Evolutionary conservation across 1,284 basidiomycete species (phyloP), one percentile per base, ranked within the genome.

Genomic region (Farysia itapuensis): DNA sequence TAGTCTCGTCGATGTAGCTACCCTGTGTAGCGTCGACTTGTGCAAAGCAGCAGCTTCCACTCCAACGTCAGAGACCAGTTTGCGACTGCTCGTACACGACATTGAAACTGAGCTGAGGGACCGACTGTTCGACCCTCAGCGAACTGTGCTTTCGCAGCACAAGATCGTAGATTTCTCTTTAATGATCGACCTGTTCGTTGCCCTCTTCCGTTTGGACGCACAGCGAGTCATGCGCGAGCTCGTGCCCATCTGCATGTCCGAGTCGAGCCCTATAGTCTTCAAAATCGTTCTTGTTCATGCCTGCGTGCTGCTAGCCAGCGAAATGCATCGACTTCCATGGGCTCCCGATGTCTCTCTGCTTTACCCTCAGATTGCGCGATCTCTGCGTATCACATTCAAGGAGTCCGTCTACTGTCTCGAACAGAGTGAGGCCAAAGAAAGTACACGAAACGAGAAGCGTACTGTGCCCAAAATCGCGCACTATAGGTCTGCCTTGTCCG

Each of bases 11-110:
- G 86, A 89, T 44, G 80, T 85, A 0, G 83, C 85, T 1, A 78
- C 89, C 43, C 82, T 87, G 2, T 91, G 89, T 74, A 84, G 84
- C 39, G 81, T 91, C 21, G 91, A 95, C 70, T 79, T 91, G 24
- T 88, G 89, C 75, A 83, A 86, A 47, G 89, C 87, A 2, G 90
- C 89, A 3, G 85, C 84, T 32, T 82, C 84, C 42, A 80, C 89
- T 23, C 81, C 82, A 2, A 43, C 43, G n/a, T 84, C 82, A 5
- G 77, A 78, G 11, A 74, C 78, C 9, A 88, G 90, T 9, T 74
- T 92, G 20, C 82, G 85, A 19, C 73, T 73, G 38, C 79, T 90
- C 19, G 86, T 87, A 0, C 80, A 60, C 8, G 69, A 73, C 33
- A 26, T 73, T 20, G 70, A 72, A 20, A 42, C 42, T 20, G 70